Conservation (phyloP, 371 early-diverging fungal species). For the Actinomortierella ambigua region DNA sequence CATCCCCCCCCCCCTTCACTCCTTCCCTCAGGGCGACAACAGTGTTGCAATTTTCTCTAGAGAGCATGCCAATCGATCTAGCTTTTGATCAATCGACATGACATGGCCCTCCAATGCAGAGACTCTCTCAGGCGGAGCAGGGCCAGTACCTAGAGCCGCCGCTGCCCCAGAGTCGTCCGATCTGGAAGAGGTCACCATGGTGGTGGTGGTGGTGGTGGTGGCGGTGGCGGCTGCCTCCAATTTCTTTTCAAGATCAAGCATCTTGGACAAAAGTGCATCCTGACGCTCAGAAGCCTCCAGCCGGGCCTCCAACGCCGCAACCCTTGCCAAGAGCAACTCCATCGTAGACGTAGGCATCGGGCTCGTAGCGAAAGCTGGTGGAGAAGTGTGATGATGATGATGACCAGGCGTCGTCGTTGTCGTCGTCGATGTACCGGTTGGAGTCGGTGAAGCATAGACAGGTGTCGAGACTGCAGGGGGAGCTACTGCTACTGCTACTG, state of each 20-base stretch:
- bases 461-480: background rate
- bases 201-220: background rate
- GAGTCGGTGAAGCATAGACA: background rate
- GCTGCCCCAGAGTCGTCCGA: background rate
- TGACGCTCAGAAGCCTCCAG: slow-evolving; percentile 21
- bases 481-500: background rate
- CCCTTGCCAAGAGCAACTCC: slow-evolving; percentile 17
- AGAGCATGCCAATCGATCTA: slow-evolving; percentile 23
- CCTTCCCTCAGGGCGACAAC: slow-evolving; percentile 6
- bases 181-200: background rate
- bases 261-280: slow-evolving; percentile 12
- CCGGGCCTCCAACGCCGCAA: slow-evolving; percentile 22
- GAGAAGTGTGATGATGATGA: no score
- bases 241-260: slow-evolving; percentile 24
- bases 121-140: background rate
- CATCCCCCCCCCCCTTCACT: no score
- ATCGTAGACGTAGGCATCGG: slow-evolving; percentile 1
- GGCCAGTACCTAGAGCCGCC: background rate
- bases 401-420: no score
- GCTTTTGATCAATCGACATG: slow-evolving; percentile 31
- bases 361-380: background rate
- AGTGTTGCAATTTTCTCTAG: slow-evolving; percentile 30
- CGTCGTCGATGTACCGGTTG: no score
- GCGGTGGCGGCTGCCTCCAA: slow-evolving; percentile 3
- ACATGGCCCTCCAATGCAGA: slow-evolving; percentile 15